Evolutionary conservation across 129 eudicot genomes (phyloP).

Genomic region (Tagetes patula): DNA sequence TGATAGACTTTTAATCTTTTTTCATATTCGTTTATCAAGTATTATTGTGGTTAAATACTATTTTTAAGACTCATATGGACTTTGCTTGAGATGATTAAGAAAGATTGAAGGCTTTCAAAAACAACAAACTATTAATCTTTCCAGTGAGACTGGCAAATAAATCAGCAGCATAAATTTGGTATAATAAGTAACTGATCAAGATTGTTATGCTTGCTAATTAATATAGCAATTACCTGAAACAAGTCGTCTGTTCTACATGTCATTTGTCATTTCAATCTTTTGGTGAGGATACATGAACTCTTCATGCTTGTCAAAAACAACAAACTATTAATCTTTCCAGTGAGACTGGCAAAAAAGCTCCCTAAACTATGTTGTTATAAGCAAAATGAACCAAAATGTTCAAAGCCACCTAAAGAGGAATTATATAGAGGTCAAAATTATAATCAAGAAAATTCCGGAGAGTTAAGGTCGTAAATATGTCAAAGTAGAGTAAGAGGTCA

Average conservation of each 20-base stretch:
- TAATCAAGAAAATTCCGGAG: no score
- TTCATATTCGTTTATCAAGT: no score
- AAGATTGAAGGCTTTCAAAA: background rate
- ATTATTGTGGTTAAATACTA: no score
- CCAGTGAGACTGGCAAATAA: background rate
- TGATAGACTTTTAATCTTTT: no score
- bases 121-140: conserved; percentile 5
- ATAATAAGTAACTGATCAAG: background rate
- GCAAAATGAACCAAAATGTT: no score
- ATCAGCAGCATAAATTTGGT: background rate
- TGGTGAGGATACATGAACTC: conserved; percentile 45
- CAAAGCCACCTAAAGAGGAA: no score
- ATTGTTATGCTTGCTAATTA: background rate
- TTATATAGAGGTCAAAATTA: no score
- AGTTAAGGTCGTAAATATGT: no score
- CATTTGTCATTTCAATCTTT: background rate
- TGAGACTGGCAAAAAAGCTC: background rate
- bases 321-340: background rate
- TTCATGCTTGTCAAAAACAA: conserved; percentile 58
- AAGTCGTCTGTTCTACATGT: background rate
- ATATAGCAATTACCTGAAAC: conserved; percentile 8
- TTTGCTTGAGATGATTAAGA: background rate
- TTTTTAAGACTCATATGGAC: background rate
- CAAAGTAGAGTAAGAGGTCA: no score
- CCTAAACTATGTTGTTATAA: background rate